phyloP scores from a whole-genome alignment of 2,329 filamentous ascomycete genomes.

The Ophiocordyceps unilateralis region DNA sequence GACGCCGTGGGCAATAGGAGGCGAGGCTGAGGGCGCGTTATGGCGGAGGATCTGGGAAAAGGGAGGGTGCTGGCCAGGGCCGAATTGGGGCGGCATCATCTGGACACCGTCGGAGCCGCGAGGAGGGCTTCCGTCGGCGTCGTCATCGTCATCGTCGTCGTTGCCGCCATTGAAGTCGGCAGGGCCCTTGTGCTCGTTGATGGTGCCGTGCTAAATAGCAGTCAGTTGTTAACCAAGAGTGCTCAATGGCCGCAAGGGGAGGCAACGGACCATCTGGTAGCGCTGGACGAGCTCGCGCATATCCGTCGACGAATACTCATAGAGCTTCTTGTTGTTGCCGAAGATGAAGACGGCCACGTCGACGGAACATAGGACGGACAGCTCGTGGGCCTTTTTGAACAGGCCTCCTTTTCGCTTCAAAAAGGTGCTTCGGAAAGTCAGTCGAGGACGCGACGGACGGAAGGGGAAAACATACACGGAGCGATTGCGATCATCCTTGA shows the following conservation, averaged over 20 bases:
- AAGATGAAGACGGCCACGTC: slow-evolving; percentile 98
- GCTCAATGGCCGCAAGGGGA: background rate
- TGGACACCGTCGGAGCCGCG: slow-evolving; percentile 41
- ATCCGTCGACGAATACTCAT: slow-evolving; percentile 89
- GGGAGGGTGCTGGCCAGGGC: slow-evolving; percentile 40
- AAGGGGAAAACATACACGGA: slow-evolving; percentile 55
- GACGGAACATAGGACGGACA: slow-evolving; percentile 93
- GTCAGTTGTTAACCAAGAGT: background rate
- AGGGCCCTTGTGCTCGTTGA: slow-evolving; percentile 93
- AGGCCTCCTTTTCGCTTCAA: slow-evolving; percentile 95
- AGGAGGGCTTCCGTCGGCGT: slow-evolving; percentile 51
- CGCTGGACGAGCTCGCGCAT: slow-evolving; percentile 79
- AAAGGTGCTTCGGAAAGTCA: slow-evolving; percentile 52
- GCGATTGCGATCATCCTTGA: slow-evolving; percentile 95
- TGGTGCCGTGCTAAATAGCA: slow-evolving; percentile 59
- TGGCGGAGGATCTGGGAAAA: slow-evolving; percentile 73
- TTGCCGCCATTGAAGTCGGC: slow-evolving; percentile 77
- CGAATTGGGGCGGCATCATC: slow-evolving; percentile 51
- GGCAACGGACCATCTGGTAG: slow-evolving; percentile 68
- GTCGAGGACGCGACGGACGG: background rate
- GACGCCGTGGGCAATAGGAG: slow-evolving; percentile 66
- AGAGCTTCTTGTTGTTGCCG: slow-evolving; percentile 96
- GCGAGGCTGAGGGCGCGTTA: slow-evolving; percentile 70
- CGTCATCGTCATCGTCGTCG: slow-evolving; percentile 60
- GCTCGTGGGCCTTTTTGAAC: slow-evolving; percentile 98